Evolutionary conservation across 257 asterid species (phyloP).

Genomic region (Gynochthodes officinalis): DNA sequence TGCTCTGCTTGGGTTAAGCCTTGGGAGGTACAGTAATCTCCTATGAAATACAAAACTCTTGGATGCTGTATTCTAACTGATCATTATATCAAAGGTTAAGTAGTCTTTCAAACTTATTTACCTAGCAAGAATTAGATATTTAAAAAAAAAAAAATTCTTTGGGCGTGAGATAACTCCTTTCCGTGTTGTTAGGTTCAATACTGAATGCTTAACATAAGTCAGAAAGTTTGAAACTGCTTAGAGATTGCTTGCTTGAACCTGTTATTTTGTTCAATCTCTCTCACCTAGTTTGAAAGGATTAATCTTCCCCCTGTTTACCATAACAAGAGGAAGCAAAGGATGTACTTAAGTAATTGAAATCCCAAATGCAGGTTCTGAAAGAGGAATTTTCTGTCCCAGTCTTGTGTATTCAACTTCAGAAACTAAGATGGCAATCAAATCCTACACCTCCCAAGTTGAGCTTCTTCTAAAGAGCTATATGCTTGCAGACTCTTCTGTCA

Average conservation of each 20-base stretch:
- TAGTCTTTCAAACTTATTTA: neutral
- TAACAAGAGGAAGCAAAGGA: neutral
- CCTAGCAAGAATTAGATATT: neutral
- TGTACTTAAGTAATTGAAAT: neutral
- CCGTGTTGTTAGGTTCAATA: neutral
- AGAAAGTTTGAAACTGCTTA: neutral
- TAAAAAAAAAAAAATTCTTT: neutral
- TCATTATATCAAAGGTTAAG: neutral
- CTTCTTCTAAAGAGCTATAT: constrained; percentile 44
- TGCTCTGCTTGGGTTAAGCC: neutral
- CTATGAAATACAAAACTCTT: neutral
- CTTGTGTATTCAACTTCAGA: constrained; percentile 20
- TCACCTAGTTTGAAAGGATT: neutral
- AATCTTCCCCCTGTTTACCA: neutral
- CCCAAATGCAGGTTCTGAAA: neutral
- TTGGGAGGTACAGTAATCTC: neutral
- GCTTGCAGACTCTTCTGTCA: constrained; percentile 40
- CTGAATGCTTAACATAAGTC: too few species aligned
- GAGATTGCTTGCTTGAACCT: neutral
- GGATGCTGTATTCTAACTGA: neutral
- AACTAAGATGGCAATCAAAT: constrained; percentile 39
- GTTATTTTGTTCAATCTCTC: too few species aligned
- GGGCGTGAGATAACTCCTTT: neutral
- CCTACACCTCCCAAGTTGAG: constrained; percentile 47
- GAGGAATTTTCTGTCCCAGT: neutral